These are phyloP conservation scores for Dinochytrium kinnereticum DNA, from an alignment of 371 early-diverging fungal species.

Conservation along the genomic window DNA sequence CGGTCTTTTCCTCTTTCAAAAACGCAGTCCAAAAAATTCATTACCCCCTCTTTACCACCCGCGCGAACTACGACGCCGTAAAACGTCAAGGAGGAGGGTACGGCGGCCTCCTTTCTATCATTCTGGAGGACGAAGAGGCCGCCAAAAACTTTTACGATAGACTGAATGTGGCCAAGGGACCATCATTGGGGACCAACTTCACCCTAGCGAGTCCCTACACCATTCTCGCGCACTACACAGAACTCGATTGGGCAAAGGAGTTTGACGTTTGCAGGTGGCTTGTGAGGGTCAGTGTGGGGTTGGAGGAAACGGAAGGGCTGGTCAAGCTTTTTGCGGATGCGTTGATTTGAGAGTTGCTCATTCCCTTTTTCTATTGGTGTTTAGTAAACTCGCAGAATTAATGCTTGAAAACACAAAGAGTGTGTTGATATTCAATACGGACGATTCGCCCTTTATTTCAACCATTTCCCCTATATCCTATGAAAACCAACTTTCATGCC, in stretches of 20 bases:
- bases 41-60: conserved; percentile 84
- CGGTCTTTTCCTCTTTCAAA: background rate
- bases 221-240: conserved; percentile 88
- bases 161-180: conserved; percentile 82
- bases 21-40: conserved; percentile 69
- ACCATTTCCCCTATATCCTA: too few species aligned
- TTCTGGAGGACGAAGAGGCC: conserved; percentile 64
- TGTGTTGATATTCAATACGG: too few species aligned
- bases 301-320: conserved; percentile 75
- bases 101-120: conserved; percentile 88
- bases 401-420: too few species aligned
- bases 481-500: too few species aligned
- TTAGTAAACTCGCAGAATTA: too few species aligned
- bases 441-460: too few species aligned
- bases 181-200: conserved; percentile 95
- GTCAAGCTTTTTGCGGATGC: conserved; percentile 70
- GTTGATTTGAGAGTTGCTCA: conserved; percentile 38
- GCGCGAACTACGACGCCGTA: conserved; percentile 69
- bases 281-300: conserved; percentile 89
- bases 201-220: conserved; percentile 94
- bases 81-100: conserved; percentile 68
- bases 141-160: conserved; percentile 82
- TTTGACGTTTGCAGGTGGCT: conserved; percentile 80
- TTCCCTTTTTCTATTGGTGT: too few species aligned
- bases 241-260: conserved; percentile 89